phyloP scores from a whole-genome alignment of 768 basidiomycete genomes.

The Termitomyces sp. region DNA sequence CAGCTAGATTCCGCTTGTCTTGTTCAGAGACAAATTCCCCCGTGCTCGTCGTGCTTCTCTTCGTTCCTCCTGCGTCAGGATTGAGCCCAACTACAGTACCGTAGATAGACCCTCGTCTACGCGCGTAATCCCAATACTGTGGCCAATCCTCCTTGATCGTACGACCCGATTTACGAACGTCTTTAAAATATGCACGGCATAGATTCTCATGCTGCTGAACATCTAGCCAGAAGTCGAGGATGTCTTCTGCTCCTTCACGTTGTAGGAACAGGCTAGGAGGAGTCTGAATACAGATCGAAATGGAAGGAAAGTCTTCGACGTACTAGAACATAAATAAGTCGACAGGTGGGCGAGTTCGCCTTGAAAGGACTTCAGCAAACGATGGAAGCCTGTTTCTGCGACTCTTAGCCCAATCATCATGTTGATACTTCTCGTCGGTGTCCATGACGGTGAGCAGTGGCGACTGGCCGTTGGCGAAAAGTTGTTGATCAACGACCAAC shows the following conservation, averaged over 20 bases:
- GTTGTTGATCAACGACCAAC: slow-evolving; percentile 18
- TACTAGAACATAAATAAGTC: slow-evolving; percentile 99
- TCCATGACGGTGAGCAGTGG: slow-evolving; percentile 33
- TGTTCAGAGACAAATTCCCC: slow-evolving; percentile 63
- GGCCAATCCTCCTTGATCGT: slow-evolving; percentile 98
- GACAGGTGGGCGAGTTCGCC: slow-evolving; percentile 89
- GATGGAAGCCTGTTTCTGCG: slow-evolving; percentile 79
- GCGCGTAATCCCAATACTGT: slow-evolving; percentile 94
- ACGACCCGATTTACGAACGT: slow-evolving; percentile 90
- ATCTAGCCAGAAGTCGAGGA: slow-evolving; percentile 97
- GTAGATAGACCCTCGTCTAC: slow-evolving; percentile 88
- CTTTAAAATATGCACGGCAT: slow-evolving; percentile 98
- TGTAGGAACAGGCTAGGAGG: slow-evolving; percentile 82
- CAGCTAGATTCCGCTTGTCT: slow-evolving; percentile 62
- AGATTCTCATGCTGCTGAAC: slow-evolving; percentile 99
- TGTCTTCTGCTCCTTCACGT: slow-evolving; percentile 93
- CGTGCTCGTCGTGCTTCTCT: slow-evolving; percentile 83
- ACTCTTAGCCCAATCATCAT: slow-evolving; percentile 71
- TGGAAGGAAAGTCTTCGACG: slow-evolving; percentile 29
- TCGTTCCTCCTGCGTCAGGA: slow-evolving; percentile 48
- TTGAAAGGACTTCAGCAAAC: slow-evolving; percentile 85
- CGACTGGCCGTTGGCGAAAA: slow-evolving; percentile 25
- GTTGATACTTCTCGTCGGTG: slow-evolving; percentile 52
- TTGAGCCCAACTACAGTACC: slow-evolving; percentile 81
- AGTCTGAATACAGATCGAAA: background rate